phyloP scores from a whole-genome alignment of 2,329 filamentous ascomycete genomes.

The Fusarium camptoceras region DNA sequence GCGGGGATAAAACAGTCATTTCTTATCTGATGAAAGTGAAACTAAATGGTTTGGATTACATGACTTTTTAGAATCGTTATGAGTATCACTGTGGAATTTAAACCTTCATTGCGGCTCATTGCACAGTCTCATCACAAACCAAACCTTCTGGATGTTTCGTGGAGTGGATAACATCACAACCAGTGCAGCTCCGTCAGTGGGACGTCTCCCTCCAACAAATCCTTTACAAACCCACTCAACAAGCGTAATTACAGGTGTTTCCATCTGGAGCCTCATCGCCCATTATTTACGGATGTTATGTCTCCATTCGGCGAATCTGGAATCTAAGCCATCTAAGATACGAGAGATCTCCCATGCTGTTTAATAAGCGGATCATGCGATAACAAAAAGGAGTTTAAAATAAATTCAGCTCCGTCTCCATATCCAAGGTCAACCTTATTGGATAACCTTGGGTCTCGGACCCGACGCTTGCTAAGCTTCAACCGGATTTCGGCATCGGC shows the following conservation, averaged over 20 bases:
- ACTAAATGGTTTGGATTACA: accelerated
- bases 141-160: not conserved
- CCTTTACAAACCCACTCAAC: not conserved
- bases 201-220: not conserved
- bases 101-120: accelerated
- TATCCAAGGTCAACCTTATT: not conserved
- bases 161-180: too few species aligned
- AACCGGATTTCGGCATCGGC: slow-evolving; percentile 20
- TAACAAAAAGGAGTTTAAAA: slow-evolving; percentile 13
- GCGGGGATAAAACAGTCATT: accelerated
- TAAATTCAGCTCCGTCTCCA: slow-evolving; percentile 14
- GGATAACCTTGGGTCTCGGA: not conserved
- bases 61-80: not conserved
- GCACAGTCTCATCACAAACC: not conserved
- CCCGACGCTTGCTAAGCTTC: slow-evolving; percentile 6
- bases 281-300: slow-evolving; percentile 16
- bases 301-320: not conserved
- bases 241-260: not conserved
- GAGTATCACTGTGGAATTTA: accelerated
- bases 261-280: not conserved
- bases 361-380: slow-evolving; percentile 28
- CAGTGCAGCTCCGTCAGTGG: too few species aligned
- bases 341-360: slow-evolving; percentile 21
- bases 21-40: not conserved
- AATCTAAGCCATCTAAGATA: slow-evolving; percentile 24